Conservation (phyloP, 108 stramenopile species). For the Hondaea fermentalgiana region DNA sequence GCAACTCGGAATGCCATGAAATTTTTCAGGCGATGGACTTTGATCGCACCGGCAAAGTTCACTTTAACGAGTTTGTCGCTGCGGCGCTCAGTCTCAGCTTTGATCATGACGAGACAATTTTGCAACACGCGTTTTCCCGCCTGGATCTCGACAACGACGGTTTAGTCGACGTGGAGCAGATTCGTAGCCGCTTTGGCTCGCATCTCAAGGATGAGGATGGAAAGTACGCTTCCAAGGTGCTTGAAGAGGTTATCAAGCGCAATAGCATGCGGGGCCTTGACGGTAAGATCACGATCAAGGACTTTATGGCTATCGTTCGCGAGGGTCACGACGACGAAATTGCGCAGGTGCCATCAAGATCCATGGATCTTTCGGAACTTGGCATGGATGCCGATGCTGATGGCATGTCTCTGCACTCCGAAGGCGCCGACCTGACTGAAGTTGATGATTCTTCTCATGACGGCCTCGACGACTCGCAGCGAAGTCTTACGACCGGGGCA, state of each 20-base stretch:
- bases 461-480: too few relatives aligned
- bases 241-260: neutral
- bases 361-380: neutral
- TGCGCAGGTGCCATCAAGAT: neutral
- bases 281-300: neutral
- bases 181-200: neutral
- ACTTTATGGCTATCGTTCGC: neutral
- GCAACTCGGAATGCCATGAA: neutral
- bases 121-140: constrained; percentile 25
- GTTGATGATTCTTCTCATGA: neutral
- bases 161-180: constrained; percentile 15
- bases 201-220: constrained; percentile 19
- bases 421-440: neutral
- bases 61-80: constrained; percentile 33
- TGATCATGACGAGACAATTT: neutral
- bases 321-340: neutral
- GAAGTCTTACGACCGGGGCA: too few relatives aligned
- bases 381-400: neutral
- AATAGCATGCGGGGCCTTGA: neutral
- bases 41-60: constrained; percentile 22
- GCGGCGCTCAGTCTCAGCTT: constrained; percentile 16
- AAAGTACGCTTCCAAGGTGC: neutral
- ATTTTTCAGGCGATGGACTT: constrained; percentile 11
- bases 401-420: neutral
- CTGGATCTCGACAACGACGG: constrained; percentile 20